Evolutionary conservation across 2,329 filamentous ascomycete species (phyloP).

Genomic region (Aspergillus sojae): DNA sequence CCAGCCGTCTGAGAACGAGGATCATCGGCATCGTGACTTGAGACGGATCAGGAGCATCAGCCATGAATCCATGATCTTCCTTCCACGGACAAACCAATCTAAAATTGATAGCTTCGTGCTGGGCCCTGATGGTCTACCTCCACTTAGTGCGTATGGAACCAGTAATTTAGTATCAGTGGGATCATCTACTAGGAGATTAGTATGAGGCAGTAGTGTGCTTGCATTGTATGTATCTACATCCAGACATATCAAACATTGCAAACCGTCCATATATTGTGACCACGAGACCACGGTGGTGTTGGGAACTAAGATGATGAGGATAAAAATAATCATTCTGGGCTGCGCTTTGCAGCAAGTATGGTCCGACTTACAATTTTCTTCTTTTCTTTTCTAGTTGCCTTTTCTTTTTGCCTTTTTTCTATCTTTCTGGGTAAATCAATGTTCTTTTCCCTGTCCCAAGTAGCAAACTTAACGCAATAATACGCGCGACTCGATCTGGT

Average conservation of each 20-base stretch:
- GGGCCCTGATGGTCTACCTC: constrained; percentile 19
- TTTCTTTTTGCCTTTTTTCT: constrained; percentile 1
- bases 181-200: constrained; percentile 4
- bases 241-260: not conserved
- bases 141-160: constrained; percentile 18
- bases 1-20: not conserved
- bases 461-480: constrained; percentile 11
- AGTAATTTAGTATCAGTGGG: constrained; percentile 14
- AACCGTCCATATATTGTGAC: not conserved
- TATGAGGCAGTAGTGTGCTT: not conserved
- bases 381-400: not conserved
- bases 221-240: not conserved
- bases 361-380: not conserved
- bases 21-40: constrained; percentile 1
- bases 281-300: not conserved
- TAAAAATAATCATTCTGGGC: not conserved
- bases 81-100: constrained; percentile 3
- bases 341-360: not conserved
- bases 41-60: not conserved
- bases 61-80: not conserved
- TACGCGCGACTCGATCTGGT: constrained; percentile 24
- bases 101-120: constrained; percentile 1
- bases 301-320: not conserved
- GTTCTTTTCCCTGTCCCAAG: not conserved
- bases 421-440: constrained; percentile 3